Percentiles rank a stretch among this genome's conserved stretches.
Evolutionary conservation across 139 green algal genomes (phyloP).

Genomic region (Tetraselmis chui): DNA sequence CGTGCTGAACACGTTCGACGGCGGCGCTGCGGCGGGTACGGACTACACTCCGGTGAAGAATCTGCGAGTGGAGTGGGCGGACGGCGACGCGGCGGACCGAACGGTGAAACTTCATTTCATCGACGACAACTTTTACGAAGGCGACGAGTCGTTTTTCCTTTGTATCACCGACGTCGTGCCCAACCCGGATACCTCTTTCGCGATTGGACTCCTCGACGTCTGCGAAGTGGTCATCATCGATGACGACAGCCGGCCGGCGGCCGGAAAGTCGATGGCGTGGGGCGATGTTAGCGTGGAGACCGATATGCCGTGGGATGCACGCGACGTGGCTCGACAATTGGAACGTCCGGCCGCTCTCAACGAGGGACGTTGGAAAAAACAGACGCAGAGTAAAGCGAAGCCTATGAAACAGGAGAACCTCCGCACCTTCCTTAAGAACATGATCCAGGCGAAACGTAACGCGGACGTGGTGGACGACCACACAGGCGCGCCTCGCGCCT

Average conservation of each 20-base stretch:
- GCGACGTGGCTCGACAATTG: not conserved
- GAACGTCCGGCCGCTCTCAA: not conserved
- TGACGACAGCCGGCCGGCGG: not conserved
- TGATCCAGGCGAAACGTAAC: not conserved
- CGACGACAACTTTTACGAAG: not conserved
- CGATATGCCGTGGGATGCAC: not conserved
- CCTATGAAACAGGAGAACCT: not conserved
- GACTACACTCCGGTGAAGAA: not conserved
- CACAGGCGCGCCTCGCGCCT: not conserved
- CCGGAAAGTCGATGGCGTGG: not conserved
- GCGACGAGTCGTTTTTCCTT: not conserved
- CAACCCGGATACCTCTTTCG: not conserved
- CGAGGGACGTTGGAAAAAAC: not conserved
- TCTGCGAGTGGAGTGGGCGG: not conserved
- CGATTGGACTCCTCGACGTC: not conserved
- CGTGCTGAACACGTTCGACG: not conserved
- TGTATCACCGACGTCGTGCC: not conserved
- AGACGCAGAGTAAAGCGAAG: not conserved
- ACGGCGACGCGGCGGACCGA: not conserved
- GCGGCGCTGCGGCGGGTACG: not conserved
- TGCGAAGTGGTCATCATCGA: not conserved
- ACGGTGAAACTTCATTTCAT: not conserved
- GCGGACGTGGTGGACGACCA: not conserved
- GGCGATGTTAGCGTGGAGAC: not conserved
- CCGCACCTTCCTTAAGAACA: not conserved